Conservation (phyloP, 140 eudicot genomes). For the Oenanthe javanica region DNA sequence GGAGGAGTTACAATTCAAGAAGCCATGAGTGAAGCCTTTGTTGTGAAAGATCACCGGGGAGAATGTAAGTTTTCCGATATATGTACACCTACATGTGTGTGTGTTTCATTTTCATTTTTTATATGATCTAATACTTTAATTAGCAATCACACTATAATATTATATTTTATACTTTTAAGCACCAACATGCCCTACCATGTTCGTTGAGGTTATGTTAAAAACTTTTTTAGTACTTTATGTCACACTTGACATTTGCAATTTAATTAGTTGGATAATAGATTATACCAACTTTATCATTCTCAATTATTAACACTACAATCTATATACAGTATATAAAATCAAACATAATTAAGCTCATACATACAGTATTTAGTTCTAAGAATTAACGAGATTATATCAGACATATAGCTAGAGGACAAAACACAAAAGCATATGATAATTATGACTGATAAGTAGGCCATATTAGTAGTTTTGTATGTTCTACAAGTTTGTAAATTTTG, state of each 20-base stretch:
- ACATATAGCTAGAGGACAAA: neutral
- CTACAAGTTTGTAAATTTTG: too few relatives aligned
- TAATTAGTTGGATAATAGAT: neutral
- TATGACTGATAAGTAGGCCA: neutral
- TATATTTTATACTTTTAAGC: neutral
- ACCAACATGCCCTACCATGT: constrained; percentile 1
- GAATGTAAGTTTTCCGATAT: constrained; percentile 45
- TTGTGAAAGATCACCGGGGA: constrained; percentile 90
- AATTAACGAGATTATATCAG: neutral
- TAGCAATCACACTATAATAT: too few relatives aligned
- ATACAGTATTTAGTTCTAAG: neutral
- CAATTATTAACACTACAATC: neutral
- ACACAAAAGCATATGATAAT: neutral
- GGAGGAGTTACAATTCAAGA: constrained; percentile 28
- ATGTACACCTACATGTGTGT: neutral
- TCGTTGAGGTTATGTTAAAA: neutral
- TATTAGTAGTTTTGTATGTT: neutral
- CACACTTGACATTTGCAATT: neutral
- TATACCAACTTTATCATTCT: neutral
- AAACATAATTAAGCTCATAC: neutral
- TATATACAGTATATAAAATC: too few relatives aligned
- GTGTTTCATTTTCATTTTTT: neutral
- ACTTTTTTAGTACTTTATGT: neutral
- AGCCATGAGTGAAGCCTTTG: constrained; percentile 61
- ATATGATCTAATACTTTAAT: neutral